Conservation (phyloP, 1,139 yeast genomes). For the Scheffersomyces lignicola region DNA sequence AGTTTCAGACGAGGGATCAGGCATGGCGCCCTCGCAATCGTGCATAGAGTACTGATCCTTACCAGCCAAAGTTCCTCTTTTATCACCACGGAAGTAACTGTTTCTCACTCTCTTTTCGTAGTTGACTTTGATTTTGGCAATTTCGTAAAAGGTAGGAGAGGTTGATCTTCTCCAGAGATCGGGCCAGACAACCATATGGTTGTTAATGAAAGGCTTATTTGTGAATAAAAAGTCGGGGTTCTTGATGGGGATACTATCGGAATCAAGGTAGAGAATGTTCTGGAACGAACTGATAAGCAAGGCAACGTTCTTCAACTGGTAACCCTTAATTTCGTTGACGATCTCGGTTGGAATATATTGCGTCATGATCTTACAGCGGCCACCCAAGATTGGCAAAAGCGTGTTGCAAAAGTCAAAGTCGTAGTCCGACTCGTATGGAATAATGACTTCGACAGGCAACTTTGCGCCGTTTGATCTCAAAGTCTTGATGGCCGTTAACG, state of each 20-base stretch:
- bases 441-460: constrained; percentile 56
- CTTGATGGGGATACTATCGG: constrained; percentile 34
- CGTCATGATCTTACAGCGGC: constrained; percentile 32
- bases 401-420: constrained; percentile 32
- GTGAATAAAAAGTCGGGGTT: constrained; percentile 34
- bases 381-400: constrained; percentile 31
- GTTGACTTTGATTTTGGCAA: constrained; percentile 26
- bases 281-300: constrained; percentile 34
- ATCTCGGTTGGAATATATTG: constrained; percentile 26
- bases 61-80: constrained; percentile 19
- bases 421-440: constrained; percentile 29
- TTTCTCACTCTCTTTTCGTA: constrained; percentile 20
- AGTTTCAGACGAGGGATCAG: constrained; percentile 62
- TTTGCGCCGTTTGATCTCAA: constrained; percentile 54
- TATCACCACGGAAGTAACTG: constrained; percentile 28
- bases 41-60: constrained; percentile 30
- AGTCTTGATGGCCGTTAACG: constrained; percentile 53
- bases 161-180: constrained; percentile 44
- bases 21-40: constrained; percentile 56
- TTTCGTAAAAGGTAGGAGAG: constrained; percentile 32
- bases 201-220: constrained; percentile 29
- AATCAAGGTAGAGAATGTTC: constrained; percentile 35
- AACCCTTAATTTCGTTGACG: constrained; percentile 24
- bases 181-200: constrained; percentile 38
- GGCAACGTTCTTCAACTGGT: constrained; percentile 35